Conservation (phyloP, 345 rosid genomes). For the Murraya paniculata region DNA sequence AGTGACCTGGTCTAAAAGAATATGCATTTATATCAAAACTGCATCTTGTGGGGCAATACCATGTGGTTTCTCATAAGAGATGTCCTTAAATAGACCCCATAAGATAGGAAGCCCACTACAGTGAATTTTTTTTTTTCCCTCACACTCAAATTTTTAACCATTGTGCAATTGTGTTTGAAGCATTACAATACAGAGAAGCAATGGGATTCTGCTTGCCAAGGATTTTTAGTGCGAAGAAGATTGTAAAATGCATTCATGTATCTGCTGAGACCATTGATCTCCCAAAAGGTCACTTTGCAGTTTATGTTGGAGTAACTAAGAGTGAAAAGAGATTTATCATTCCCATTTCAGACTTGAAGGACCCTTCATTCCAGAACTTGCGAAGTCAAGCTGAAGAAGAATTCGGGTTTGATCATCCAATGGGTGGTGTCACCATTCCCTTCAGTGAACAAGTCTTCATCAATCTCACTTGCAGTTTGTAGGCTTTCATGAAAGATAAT, state of each 20-base stretch:
- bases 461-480: conserved; percentile 15
- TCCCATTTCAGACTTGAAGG: conserved; percentile 35
- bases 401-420: conserved; percentile 23
- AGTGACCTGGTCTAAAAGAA: background rate
- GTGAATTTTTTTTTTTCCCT: background rate
- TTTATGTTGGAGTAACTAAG: conserved; percentile 36
- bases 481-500: background rate
- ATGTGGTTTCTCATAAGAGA: background rate
- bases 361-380: conserved; percentile 39
- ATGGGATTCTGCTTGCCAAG: conserved; percentile 7
- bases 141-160: background rate
- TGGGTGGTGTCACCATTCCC: conserved; percentile 24
- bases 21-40: background rate
- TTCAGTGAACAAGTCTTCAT: conserved; percentile 24
- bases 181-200: background rate
- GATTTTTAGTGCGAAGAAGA: background rate
- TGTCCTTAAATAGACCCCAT: conserved; percentile 7
- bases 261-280: conserved; percentile 3
- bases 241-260: background rate
- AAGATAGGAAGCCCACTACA: background rate
- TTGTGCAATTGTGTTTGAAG: background rate
- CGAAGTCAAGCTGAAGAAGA: conserved; percentile 21
- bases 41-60: conserved; percentile 2
- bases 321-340: conserved; percentile 34
- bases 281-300: conserved; percentile 44